Percentiles rank a stretch among this genome's conserved stretches.
phyloP scores from a whole-genome alignment of 164 flowering plant genomes.

The Paratinospora sagittata region DNA sequence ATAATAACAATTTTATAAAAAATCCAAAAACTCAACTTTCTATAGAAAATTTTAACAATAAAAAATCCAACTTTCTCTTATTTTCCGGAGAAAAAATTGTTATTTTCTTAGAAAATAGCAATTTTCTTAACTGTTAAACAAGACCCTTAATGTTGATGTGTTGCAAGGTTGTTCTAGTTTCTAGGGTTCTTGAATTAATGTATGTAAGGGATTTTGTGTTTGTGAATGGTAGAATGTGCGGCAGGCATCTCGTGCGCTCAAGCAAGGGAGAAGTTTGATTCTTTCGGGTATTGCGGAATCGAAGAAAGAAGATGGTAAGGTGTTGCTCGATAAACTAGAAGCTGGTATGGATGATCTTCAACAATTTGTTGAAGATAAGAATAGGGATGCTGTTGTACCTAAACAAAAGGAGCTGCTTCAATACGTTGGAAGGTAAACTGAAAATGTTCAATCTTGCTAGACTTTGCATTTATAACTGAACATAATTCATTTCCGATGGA shows the following conservation, averaged over 20 bases:
- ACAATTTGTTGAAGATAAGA: conserved; percentile 67
- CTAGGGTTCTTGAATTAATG: not conserved
- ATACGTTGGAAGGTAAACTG: conserved; percentile 76
- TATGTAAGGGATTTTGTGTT: not conserved
- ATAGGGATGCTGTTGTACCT: conserved; percentile 68
- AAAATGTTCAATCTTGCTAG: too few species aligned
- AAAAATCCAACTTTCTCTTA: too few species aligned
- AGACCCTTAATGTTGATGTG: not conserved
- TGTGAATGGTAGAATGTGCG: conserved; percentile 58
- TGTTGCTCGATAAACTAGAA: conserved; percentile 74
- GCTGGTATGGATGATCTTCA: conserved; percentile 77
- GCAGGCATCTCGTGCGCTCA: conserved; percentile 79
- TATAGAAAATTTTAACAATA: too few species aligned
- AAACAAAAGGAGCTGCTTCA: conserved; percentile 90
- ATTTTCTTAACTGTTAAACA: too few species aligned
- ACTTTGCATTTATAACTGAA: too few species aligned
- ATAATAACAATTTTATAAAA: too few species aligned
- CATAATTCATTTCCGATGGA: too few species aligned
- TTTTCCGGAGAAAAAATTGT: too few species aligned
- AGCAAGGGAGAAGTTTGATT: conserved; percentile 70
- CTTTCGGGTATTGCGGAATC: conserved; percentile 74
- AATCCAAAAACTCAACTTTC: too few species aligned
- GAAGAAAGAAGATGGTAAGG: conserved; percentile 75
- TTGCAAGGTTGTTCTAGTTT: not conserved
- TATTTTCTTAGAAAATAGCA: too few species aligned